These are phyloP conservation scores for Tremella mesenterica DNA, from an alignment of 768 basidiomycete genomes.

Conservation along the genomic window DNA sequence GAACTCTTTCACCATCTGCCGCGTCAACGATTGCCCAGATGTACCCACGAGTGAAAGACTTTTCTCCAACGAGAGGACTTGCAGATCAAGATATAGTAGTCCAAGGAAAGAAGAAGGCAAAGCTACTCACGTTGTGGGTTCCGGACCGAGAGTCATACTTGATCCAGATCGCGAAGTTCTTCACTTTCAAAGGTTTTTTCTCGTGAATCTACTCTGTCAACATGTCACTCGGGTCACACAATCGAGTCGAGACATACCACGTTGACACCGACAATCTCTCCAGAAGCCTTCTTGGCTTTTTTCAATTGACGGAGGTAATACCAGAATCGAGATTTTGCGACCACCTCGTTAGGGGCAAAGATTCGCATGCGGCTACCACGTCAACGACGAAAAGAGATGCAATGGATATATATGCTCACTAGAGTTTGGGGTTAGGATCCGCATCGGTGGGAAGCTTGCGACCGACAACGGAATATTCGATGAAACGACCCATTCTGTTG, in stretches of 20 bases:
- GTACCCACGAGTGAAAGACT: too few species aligned
- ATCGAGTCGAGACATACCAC: conserved; percentile 72
- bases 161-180: conserved; percentile 99
- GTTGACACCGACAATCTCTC: conserved; percentile 98
- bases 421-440: conserved; percentile 94
- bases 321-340: conserved; percentile 99
- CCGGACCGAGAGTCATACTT: conserved; percentile 99
- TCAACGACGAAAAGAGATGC: conserved; percentile 1
- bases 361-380: conserved; percentile 75
- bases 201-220: conserved; percentile 67
- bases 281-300: conserved; percentile 99
- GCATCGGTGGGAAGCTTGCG: conserved; percentile 90
- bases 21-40: not conserved
- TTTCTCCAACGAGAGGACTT: not conserved
- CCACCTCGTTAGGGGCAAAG: conserved; percentile 95
- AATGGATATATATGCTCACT: conserved; percentile 40
- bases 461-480: conserved; percentile 93
- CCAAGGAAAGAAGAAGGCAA: not conserved
- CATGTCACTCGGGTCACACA: not conserved
- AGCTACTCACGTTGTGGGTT: conserved; percentile 87
- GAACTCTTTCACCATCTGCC: conserved; percentile 52
- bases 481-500: conserved; percentile 48
- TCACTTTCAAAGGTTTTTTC: conserved; percentile 95
- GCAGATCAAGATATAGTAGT: not conserved
- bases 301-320: conserved; percentile 97